Evolutionary conservation across 2,329 filamentous ascomycete genomes (phyloP).

Genomic region (Metarhizium guizhouense): DNA sequence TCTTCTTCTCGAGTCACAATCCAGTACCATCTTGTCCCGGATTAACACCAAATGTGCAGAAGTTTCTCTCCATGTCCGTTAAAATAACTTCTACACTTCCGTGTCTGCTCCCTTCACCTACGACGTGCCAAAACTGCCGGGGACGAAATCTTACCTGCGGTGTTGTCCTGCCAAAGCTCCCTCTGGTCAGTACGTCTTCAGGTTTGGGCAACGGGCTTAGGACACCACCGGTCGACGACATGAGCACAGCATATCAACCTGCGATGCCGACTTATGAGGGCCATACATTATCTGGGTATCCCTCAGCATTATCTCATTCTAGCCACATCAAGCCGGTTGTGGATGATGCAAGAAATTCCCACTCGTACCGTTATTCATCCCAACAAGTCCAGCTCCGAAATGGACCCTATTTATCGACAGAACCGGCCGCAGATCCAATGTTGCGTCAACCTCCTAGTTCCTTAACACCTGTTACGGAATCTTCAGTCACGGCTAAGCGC

Average conservation of each 20-base stretch:
- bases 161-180: slow-evolving; percentile 15
- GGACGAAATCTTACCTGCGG: slow-evolving; percentile 10
- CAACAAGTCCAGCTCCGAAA: slow-evolving; percentile 14
- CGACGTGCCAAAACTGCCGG: slow-evolving; percentile 11
- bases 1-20: slow-evolving; percentile 7
- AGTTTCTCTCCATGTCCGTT: slow-evolving; percentile 18
- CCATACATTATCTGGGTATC: slow-evolving; percentile 34
- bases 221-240: slow-evolving; percentile 42
- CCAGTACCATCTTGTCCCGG: not conserved
- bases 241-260: slow-evolving; percentile 44
- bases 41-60: not conserved
- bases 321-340: slow-evolving; percentile 20
- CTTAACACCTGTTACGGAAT: slow-evolving; percentile 27
- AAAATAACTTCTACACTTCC: slow-evolving; percentile 13
- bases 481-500: slow-evolving; percentile 16
- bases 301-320: slow-evolving; percentile 23
- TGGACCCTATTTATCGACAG: slow-evolving; percentile 1
- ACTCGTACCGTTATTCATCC: slow-evolving; percentile 21
- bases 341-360: slow-evolving; percentile 24
- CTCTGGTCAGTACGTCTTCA: slow-evolving; percentile 11
- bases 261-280: slow-evolving; percentile 37
- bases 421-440: slow-evolving; percentile 8
- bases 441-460: slow-evolving; percentile 26
- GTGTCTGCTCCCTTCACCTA: slow-evolving; percentile 13
- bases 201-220: slow-evolving; percentile 30